Conservation (phyloP, 148 eudicot species). For the Fagopyrum homotropicum region DNA sequence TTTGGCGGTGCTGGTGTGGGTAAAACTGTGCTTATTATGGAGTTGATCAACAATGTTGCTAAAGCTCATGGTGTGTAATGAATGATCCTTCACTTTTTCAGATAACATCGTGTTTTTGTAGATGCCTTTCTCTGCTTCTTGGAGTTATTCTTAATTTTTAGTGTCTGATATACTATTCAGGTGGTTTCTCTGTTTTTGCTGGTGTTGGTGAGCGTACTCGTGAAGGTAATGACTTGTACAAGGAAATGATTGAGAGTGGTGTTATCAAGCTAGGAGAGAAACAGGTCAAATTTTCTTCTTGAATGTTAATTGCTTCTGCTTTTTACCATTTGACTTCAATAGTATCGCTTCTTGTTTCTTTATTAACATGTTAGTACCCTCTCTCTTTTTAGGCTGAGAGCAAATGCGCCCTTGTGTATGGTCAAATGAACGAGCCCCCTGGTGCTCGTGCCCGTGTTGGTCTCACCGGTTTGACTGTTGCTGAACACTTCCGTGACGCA, state of each 20-base stretch:
- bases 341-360: background rate
- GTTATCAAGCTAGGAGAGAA: slow-evolving; percentile 97
- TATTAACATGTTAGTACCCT: background rate
- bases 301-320: background rate
- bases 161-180: slow-evolving; percentile 21
- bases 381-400: slow-evolving; percentile 48
- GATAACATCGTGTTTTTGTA: too few relatives aligned
- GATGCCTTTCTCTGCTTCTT: background rate
- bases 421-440: slow-evolving; percentile 99
- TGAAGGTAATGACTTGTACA: slow-evolving; percentile 95
- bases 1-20: slow-evolving; percentile 68
- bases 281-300: slow-evolving; percentile 40
- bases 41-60: slow-evolving; percentile 76
- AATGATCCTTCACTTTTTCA: background rate
- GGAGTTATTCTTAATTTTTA: background rate
- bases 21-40: slow-evolving; percentile 81
- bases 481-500: slow-evolving; percentile 88
- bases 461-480: slow-evolving; percentile 89
- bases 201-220: slow-evolving; percentile 92
- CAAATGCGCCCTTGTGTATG: slow-evolving; percentile 97
- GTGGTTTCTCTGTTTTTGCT: slow-evolving; percentile 76
- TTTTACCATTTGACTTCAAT: background rate
- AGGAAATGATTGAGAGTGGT: slow-evolving; percentile 98
- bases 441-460: slow-evolving; percentile 99
- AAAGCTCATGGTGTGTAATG: slow-evolving; percentile 75